Percentiles rank a stretch among this genome's conserved stretches.
These are phyloP conservation scores for Aristolochia fimbriata DNA, from an alignment of 164 flowering plant genomes.

Conservation along the genomic window DNA sequence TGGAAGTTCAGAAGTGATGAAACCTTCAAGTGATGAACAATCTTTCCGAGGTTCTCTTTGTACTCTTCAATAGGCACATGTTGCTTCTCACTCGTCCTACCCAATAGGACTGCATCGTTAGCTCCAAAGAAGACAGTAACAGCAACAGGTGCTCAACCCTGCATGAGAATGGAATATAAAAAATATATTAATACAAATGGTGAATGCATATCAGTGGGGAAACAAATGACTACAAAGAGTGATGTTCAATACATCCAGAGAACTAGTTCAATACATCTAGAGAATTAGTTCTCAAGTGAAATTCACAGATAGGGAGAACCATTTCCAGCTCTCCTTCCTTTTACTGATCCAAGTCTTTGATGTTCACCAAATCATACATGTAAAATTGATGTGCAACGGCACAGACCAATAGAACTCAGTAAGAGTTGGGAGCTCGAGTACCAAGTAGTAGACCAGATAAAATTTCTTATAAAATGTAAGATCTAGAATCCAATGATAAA, in stretches of 20 bases:
- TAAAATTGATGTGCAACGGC: no score
- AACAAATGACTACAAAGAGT: background rate
- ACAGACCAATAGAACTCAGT: background rate
- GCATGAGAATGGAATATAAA: constrained; percentile 7
- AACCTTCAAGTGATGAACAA: constrained; percentile 76
- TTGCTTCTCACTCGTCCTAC: constrained; percentile 53
- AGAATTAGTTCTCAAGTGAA: background rate
- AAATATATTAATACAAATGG: background rate
- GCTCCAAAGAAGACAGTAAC: constrained; percentile 88
- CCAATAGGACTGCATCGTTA: constrained; percentile 81
- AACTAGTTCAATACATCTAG: background rate
- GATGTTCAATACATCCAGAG: background rate
- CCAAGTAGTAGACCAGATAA: no score
- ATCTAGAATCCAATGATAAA: no score
- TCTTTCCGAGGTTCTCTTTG: constrained; percentile 59
- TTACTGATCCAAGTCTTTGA: no score
- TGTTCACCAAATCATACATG: no score
- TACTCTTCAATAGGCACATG: constrained; percentile 87
- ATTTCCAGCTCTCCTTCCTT: background rate
- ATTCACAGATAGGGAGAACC: background rate
- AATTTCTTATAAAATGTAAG: no score
- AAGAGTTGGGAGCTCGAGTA: background rate
- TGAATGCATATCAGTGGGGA: background rate
- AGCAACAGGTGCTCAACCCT: constrained; percentile 39
- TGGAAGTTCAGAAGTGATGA: background rate